phyloP scores from a whole-genome alignment of 2,329 filamentous ascomycete species.

The Lomentospora prolificans region DNA sequence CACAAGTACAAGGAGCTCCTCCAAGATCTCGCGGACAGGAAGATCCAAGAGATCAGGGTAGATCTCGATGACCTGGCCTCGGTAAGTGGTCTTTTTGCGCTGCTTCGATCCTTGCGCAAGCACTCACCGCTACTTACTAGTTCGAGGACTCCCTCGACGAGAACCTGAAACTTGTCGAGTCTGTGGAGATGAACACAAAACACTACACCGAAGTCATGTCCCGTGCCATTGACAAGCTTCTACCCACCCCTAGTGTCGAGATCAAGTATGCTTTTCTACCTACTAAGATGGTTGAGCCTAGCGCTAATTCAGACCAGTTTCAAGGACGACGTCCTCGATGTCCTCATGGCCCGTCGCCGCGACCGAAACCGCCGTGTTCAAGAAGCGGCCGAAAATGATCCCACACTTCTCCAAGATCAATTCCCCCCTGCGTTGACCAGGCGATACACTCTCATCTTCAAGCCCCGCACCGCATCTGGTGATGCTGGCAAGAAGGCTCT shows the following conservation, averaged over 20 bases:
- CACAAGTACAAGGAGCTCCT: slow-evolving; percentile 83
- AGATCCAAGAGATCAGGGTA: slow-evolving; percentile 66
- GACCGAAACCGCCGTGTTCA: slow-evolving; percentile 72
- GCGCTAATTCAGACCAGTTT: slow-evolving; percentile 44
- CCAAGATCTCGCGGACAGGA: slow-evolving; percentile 77
- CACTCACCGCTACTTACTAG: slow-evolving; percentile 29
- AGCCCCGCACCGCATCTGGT: slow-evolving; percentile 67
- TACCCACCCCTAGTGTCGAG: slow-evolving; percentile 70
- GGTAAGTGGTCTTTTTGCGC: slow-evolving; percentile 34
- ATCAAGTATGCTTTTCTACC: slow-evolving; percentile 49
- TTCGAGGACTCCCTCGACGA: slow-evolving; percentile 66
- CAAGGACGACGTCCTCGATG: slow-evolving; percentile 95
- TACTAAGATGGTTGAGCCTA: not conserved
- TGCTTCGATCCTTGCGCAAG: not conserved
- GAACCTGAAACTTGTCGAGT: slow-evolving; percentile 65
- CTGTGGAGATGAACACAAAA: slow-evolving; percentile 82
- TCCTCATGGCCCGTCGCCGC: slow-evolving; percentile 87
- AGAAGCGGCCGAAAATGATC: slow-evolving; percentile 57
- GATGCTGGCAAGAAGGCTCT: slow-evolving; percentile 56
- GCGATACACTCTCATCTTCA: slow-evolving; percentile 93
- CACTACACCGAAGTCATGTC: slow-evolving; percentile 93
- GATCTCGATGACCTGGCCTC: slow-evolving; percentile 79
- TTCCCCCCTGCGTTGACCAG: slow-evolving; percentile 90
- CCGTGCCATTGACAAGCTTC: slow-evolving; percentile 73
- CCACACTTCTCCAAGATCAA: slow-evolving; percentile 58